phyloP scores from a whole-genome alignment of 2,329 filamentous ascomycete species.

The Trichoderma harzianum region DNA sequence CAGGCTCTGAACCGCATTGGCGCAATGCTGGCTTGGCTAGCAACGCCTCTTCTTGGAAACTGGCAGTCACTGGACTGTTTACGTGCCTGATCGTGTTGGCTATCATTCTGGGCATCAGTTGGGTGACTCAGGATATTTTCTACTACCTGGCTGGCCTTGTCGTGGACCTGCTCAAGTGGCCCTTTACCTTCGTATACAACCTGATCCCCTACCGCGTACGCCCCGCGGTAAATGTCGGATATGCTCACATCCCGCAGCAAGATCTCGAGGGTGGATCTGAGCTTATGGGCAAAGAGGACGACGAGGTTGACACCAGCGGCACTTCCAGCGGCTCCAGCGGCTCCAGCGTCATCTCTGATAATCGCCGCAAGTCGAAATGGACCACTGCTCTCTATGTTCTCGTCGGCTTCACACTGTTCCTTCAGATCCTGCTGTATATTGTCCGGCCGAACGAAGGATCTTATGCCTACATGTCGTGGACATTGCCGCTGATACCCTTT shows the following conservation, averaged over 20 bases:
- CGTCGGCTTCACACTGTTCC: slow-evolving; percentile 21
- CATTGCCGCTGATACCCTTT: slow-evolving; percentile 30
- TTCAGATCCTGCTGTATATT: slow-evolving; percentile 23
- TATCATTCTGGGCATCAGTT: slow-evolving; percentile 22
- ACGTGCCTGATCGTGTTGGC: slow-evolving; percentile 24
- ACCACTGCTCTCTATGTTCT: slow-evolving; percentile 15
- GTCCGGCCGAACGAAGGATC: slow-evolving; percentile 30
- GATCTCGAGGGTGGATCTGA: slow-evolving; percentile 23
- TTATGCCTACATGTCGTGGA: slow-evolving; percentile 35
- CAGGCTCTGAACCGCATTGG: slow-evolving; percentile 34
- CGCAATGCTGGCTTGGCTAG: slow-evolving; percentile 31
- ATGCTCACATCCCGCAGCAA: slow-evolving; percentile 27
- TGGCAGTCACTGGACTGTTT: slow-evolving; percentile 30
- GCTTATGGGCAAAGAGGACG: slow-evolving; percentile 20
- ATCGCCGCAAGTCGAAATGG: slow-evolving; percentile 1
- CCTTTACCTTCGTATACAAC: slow-evolving; percentile 21
- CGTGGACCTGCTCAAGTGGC: slow-evolving; percentile 27
- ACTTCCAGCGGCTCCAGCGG: not conserved
- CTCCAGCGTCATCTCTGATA: slow-evolving; percentile 9
- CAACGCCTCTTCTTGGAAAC: slow-evolving; percentile 29
- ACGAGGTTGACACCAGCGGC: not conserved
- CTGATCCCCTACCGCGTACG: slow-evolving; percentile 9
- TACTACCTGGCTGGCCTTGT: slow-evolving; percentile 21
- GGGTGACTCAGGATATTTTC: slow-evolving; percentile 28
- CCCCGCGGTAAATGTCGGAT: slow-evolving; percentile 1